A percentile compares a stretch with the other conserved stretches of the same genome.
Conservation (phyloP, 768 basidiomycete genomes). For the Cytidiella melzeri region DNA sequence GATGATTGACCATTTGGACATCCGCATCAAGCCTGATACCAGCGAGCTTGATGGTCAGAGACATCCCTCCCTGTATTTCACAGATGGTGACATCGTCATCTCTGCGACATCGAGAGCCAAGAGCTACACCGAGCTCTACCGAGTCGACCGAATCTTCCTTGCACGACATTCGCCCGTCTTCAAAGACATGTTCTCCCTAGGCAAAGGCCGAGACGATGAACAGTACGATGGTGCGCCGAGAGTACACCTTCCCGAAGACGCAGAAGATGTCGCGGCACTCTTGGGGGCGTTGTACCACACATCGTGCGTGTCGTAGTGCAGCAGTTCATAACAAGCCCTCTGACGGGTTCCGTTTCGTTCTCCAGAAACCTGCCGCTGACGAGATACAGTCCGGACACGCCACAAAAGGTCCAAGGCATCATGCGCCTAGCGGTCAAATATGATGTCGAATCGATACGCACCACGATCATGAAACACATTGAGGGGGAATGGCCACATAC, state of each 20-base stretch:
- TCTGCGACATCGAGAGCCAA: neutral
- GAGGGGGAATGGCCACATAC: neutral
- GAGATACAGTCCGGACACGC: too few species aligned
- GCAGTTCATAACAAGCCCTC: too few species aligned
- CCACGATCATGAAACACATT: neutral
- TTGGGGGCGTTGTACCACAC: constrained; percentile 1
- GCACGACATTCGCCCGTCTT: constrained; percentile 11
- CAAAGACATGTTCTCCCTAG: constrained; percentile 9
- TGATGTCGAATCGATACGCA: neutral
- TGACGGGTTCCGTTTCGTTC: too few species aligned
- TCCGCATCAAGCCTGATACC: too few species aligned
- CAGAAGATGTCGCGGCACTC: constrained; percentile 1
- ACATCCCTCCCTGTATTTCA: constrained; percentile 5
- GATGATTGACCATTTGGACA: too few species aligned
- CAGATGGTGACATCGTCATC: constrained; percentile 8
- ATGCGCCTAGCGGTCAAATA: neutral
- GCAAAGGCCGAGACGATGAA: neutral
- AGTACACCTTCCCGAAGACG: constrained; percentile 1
- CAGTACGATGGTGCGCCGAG: neutral
- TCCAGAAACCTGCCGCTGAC: too few species aligned
- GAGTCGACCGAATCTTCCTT: constrained; percentile 7
- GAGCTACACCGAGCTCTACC: neutral
- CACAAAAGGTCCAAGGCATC: too few species aligned
- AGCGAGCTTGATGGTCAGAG: too few species aligned
- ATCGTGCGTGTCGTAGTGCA: constrained; percentile 6